Base-by-base conservation (phyloP, 2,329 filamentous ascomycete species). In the Colletotrichum agaves region DNA sequence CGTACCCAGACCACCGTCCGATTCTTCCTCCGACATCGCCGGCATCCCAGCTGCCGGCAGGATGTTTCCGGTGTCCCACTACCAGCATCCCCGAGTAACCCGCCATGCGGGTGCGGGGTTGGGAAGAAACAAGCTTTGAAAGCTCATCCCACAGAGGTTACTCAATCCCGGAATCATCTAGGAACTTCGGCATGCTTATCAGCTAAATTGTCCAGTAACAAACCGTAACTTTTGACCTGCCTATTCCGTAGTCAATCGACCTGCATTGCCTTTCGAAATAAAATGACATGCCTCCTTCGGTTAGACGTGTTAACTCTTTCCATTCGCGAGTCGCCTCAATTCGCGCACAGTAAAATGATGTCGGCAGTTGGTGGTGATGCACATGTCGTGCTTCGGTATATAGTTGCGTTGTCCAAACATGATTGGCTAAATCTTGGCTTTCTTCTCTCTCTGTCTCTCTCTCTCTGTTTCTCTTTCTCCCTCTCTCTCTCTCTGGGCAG, bases 101-200 rank as follows among this genome's bases (percentile, higher is more conserved):
- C 35, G 35, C 4, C 35, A 4, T 50, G 27, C 27, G 27, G 47
- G n/a, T n/a, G n/a, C n/a, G n/a, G n/a, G n/a, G 47, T 27, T 35
- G 47, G 23, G 7, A 49, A 31, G 27, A 52, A 52, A 52, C 47
- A 50, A 50, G 47, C 47, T 50, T 50, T 50, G 27, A 27, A 10
- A 1, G 27, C 23, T 49, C 46, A 49, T 49, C 21, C 46, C 46
- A 49, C 27, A 27, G 47, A n/a, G n/a, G 47, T 27, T n/a, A 13
- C n/a, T n/a, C 27, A 23, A 52, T 52, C 47, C 47, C 47, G 33
- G 33, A 23, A 35, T 46, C 41, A 47, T 58, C 41, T 58, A 41
- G 55, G 55, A 23, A 33, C 39, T 46, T 41, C 55, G 41, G 27
- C 55, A 46, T 33, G n/a, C 55, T 58, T 58, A 58, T 58, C 55